phyloP scores from a whole-genome alignment of 75 land plant genomes.

The Picea sitchensis region DNA sequence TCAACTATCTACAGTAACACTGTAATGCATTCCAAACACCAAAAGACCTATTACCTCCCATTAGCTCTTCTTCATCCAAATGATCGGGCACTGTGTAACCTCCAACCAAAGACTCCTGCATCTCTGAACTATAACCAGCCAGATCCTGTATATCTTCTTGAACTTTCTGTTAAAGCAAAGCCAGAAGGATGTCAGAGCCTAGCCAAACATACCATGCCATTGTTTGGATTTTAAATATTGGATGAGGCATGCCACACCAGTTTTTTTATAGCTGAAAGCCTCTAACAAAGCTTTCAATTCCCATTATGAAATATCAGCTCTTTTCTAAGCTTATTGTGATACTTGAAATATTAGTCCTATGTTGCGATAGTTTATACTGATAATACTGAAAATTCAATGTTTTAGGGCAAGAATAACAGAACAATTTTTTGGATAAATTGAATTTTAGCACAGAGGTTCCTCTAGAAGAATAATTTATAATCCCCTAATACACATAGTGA shows the following conservation, averaged over 20 bases:
- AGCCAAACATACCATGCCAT: background rate
- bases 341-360: background rate
- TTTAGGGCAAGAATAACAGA: background rate
- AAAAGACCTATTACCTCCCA: constrained; percentile 30
- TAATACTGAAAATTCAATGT: background rate
- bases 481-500: background rate
- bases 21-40: background rate
- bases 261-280: background rate
- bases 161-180: constrained; percentile 28
- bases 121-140: constrained; percentile 43
- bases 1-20: background rate
- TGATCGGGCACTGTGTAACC: constrained; percentile 45
- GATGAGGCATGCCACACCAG: background rate
- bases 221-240: background rate
- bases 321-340: background rate
- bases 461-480: background rate
- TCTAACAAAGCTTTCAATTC: background rate
- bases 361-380: background rate
- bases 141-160: constrained; percentile 47
- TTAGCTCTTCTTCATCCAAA: constrained; percentile 46
- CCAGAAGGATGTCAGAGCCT: constrained; percentile 2
- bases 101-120: constrained; percentile 37
- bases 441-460: background rate
- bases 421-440: background rate
- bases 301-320: background rate